Conservation (phyloP, 805 yeast genomes). For the Hanseniaspora mollemarum region DNA sequence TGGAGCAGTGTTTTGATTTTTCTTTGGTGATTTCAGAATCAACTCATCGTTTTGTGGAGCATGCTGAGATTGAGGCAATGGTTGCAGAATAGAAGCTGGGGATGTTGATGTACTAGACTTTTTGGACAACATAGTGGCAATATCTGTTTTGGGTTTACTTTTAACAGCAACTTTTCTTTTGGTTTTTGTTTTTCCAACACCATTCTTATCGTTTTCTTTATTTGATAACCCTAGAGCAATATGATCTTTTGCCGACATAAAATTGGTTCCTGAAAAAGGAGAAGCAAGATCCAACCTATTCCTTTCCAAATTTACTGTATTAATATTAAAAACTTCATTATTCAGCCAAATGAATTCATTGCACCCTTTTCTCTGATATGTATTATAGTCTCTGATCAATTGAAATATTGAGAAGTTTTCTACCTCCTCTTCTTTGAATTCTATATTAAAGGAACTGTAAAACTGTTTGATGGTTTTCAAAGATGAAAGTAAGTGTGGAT, state of each 20-base stretch:
- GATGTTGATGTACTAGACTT: neutral
- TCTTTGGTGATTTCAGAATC: neutral
- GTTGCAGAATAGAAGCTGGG: neutral
- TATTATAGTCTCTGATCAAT: conserved; percentile 25
- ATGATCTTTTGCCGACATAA: conserved; percentile 27
- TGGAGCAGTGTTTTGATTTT: conserved; percentile 3
- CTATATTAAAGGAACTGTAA: conserved; percentile 19
- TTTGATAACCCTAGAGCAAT: neutral
- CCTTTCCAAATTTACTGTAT: conserved; percentile 19
- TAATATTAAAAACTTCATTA: conserved; percentile 20
- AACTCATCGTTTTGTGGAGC: neutral
- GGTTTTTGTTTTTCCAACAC: neutral
- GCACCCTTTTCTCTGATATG: conserved; percentile 24
- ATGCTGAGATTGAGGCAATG: neutral
- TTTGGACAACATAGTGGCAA: neutral
- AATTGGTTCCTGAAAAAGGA: conserved; percentile 17
- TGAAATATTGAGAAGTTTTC: conserved; percentile 22
- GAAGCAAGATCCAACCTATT: neutral
- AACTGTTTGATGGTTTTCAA: conserved; percentile 20
- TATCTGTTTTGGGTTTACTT: neutral
- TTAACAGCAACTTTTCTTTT: neutral
- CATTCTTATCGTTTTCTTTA: neutral
- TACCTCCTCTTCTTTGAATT: conserved; percentile 6
- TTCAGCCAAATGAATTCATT: conserved; percentile 28
- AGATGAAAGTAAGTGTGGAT: conserved; percentile 24